Evolutionary conservation across 805 yeast species (phyloP).

Genomic region (Lipomyces orientalis): DNA sequence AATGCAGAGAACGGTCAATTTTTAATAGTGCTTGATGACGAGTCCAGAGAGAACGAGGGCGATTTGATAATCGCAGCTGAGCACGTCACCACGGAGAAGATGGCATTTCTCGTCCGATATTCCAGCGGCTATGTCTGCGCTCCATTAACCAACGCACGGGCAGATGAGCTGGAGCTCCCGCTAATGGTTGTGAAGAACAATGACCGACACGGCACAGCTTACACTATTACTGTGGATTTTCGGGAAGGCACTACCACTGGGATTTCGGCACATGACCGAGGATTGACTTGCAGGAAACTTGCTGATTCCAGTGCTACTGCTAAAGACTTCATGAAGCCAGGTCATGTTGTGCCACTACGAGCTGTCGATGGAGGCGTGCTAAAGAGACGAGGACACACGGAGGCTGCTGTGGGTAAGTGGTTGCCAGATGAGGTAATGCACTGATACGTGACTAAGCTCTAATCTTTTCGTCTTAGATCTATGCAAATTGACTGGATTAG

Average conservation of each 20-base stretch:
- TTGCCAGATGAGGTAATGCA: background rate
- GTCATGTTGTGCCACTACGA: constrained; percentile 90
- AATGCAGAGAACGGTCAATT: constrained; percentile 71
- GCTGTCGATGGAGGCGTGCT: constrained; percentile 86
- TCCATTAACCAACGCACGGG: constrained; percentile 77
- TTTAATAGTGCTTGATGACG: constrained; percentile 96
- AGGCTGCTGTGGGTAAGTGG: constrained; percentile 71
- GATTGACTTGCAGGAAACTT: constrained; percentile 73
- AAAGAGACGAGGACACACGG: constrained; percentile 92
- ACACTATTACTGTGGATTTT: constrained; percentile 88
- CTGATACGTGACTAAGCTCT: background rate
- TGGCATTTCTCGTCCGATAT: constrained; percentile 89
- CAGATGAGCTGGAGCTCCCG: constrained; percentile 80
- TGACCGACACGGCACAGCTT: constrained; percentile 96
- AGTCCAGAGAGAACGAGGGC: constrained; percentile 95
- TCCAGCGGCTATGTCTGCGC: constrained; percentile 88
- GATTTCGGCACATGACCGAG: constrained; percentile 92
- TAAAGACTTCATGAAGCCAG: constrained; percentile 82
- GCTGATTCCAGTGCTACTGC: constrained; percentile 66
- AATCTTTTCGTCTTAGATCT: constrained; percentile 56
- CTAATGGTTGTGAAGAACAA: constrained; percentile 67
- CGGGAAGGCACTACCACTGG: constrained; percentile 95
- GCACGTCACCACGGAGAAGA: constrained; percentile 73
- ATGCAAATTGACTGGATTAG: constrained; percentile 73
- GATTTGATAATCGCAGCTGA: constrained; percentile 95